A percentile compares a stretch with the other conserved stretches of the same genome.
Evolutionary conservation across 1,139 yeast species (phyloP).

Genomic region (Cylindricascospora bacillispora): DNA sequence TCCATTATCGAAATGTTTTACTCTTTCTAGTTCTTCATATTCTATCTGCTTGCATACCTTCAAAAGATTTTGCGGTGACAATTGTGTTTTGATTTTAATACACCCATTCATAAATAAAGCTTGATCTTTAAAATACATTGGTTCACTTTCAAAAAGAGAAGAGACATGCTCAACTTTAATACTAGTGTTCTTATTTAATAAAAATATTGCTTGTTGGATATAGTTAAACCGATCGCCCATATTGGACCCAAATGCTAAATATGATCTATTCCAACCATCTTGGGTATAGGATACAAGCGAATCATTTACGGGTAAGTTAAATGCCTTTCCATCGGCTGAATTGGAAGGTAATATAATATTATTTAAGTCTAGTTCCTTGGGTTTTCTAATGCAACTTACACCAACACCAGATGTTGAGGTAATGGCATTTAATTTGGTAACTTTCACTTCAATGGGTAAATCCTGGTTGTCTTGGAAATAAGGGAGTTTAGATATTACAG

Average conservation of each 20-base stretch:
- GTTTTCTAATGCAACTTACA: slow-evolving; percentile 49
- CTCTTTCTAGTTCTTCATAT: slow-evolving; percentile 54
- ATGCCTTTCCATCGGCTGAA: slow-evolving; percentile 3
- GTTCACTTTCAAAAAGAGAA: slow-evolving; percentile 73
- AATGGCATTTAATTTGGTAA: slow-evolving; percentile 80
- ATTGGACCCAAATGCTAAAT: slow-evolving; percentile 83
- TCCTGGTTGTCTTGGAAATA: slow-evolving; percentile 14
- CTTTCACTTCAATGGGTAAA: slow-evolving; percentile 41
- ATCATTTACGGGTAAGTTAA: slow-evolving; percentile 20
- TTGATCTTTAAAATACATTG: slow-evolving; percentile 84
- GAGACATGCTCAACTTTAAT: slow-evolving; percentile 46
- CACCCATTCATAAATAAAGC: slow-evolving; percentile 78
- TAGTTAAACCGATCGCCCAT: slow-evolving; percentile 58
- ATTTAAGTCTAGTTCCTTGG: slow-evolving; percentile 24
- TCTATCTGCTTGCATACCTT: slow-evolving; percentile 60
- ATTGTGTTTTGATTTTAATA: slow-evolving; percentile 41
- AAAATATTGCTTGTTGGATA: slow-evolving; percentile 43
- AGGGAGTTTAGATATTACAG: slow-evolving; percentile 35
- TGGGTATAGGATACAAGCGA: too few relatives aligned
- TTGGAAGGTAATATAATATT: slow-evolving; percentile 1
- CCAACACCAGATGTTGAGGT: slow-evolving; percentile 86
- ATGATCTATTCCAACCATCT: slow-evolving; percentile 35
- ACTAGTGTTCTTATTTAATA: slow-evolving; percentile 33
- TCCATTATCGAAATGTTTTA: slow-evolving; percentile 74
- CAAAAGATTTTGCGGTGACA: slow-evolving; percentile 54